These are phyloP conservation scores for Euphorbia pulcherrima DNA, from an alignment of 345 rosid species.

Conservation along the genomic window DNA sequence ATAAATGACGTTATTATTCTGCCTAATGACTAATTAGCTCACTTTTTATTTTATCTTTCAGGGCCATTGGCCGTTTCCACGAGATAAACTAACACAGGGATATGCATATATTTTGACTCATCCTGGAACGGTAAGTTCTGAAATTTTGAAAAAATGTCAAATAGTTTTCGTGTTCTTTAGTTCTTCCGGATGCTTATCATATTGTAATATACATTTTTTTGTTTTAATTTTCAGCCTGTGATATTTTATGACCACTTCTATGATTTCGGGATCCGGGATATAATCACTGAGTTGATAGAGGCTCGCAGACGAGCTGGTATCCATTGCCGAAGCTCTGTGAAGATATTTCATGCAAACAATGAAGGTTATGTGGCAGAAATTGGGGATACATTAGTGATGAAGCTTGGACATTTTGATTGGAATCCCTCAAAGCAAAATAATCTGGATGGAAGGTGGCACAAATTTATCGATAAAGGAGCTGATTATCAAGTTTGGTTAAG, in stretches of 20 bases:
- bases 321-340: conserved; percentile 40
- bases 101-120: conserved; percentile 49
- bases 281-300: conserved; percentile 38
- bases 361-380: conserved; percentile 44
- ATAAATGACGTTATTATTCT: background rate
- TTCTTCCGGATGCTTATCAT: background rate
- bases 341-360: conserved; percentile 41
- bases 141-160: background rate
- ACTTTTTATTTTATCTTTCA: conserved; percentile 14
- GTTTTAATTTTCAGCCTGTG: conserved; percentile 31
- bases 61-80: conserved; percentile 58
- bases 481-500: conserved; percentile 42
- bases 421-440: conserved; percentile 41
- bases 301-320: conserved; percentile 36
- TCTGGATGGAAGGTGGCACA: conserved; percentile 45
- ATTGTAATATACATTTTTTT: background rate
- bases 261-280: conserved; percentile 40
- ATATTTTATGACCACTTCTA: conserved; percentile 45
- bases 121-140: conserved; percentile 44
- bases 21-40: background rate
- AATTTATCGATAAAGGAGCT: conserved; percentile 36
- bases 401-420: conserved; percentile 43
- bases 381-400: conserved; percentile 34
- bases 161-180: background rate
- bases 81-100: conserved; percentile 44